Percentiles rank a stretch among this genome's conserved stretches.
Conservation (phyloP, 108 stramenopile genomes). For the Skeletonema menzelii region DNA sequence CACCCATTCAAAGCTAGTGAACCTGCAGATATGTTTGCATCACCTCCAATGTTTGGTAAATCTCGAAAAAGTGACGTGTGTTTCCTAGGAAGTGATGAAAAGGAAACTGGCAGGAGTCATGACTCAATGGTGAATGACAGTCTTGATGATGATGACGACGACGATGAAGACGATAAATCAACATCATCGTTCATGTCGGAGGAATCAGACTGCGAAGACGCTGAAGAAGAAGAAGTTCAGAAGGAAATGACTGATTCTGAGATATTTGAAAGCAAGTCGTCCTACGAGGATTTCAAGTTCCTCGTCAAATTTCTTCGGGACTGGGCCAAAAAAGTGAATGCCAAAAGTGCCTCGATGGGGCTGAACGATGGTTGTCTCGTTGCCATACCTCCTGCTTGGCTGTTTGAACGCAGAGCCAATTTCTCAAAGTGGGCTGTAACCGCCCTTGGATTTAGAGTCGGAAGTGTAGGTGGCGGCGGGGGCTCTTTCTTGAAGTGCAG, state of each 20-base stretch:
- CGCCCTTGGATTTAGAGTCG: conserved; percentile 59
- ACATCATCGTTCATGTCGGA: conserved; percentile 8
- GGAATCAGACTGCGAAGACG: conserved; percentile 8
- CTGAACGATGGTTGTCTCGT: conserved; percentile 60
- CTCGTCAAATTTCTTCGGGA: conserved; percentile 50
- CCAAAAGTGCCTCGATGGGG: conserved; percentile 49
- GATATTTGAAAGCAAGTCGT: conserved; percentile 59
- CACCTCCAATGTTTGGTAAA: background rate
- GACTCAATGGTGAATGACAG: background rate
- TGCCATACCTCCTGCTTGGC: conserved; percentile 56
- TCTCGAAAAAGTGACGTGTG: background rate
- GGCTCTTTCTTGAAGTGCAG: conserved; percentile 38
- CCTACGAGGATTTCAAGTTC: conserved; percentile 71
- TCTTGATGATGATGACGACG: conserved; percentile 9
- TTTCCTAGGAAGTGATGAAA: background rate
- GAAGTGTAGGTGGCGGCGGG: conserved; percentile 53
- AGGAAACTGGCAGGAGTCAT: background rate
- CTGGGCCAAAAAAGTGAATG: conserved; percentile 18
- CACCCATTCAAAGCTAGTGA: background rate
- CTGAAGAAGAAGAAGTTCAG: conserved; percentile 2
- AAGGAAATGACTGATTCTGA: conserved; percentile 31
- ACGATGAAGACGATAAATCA: conserved; percentile 10
- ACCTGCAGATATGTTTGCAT: background rate
- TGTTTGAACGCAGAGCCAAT: conserved; percentile 37
- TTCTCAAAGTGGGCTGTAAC: conserved; percentile 64